Conservation (phyloP, 129 eudicot species). For the Lactuca sativa region DNA sequence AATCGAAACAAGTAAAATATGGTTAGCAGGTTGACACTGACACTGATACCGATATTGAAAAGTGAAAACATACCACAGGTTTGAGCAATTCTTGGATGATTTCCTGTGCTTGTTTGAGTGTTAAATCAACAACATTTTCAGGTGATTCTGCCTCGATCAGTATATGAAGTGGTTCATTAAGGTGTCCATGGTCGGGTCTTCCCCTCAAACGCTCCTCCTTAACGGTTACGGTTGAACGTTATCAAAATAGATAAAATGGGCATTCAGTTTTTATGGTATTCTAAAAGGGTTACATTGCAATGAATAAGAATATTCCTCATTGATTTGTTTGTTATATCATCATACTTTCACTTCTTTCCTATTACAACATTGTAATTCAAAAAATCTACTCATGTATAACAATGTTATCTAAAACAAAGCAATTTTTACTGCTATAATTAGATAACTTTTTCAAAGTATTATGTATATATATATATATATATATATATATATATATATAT, state of each 20-base stretch:
- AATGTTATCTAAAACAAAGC: no score
- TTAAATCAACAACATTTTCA: constrained; percentile 44
- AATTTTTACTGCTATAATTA: no score
- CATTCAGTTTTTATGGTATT: no score
- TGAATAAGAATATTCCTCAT: no score
- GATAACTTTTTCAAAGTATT: no score
- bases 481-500: no score
- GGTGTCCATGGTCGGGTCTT: constrained; percentile 59
- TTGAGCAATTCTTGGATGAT: constrained; percentile 57
- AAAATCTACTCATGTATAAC: no score
- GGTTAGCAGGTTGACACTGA: not conserved
- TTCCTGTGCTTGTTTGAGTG: constrained; percentile 52
- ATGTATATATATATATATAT: no score
- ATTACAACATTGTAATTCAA: no score
- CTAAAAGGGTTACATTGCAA: no score
- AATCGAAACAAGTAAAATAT: constrained; percentile 1
- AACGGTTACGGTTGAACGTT: not conserved
- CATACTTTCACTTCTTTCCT: no score
- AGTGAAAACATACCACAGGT: constrained; percentile 52
- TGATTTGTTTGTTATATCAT: no score
- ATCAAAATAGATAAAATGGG: not conserved
- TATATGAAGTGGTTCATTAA: constrained; percentile 66
- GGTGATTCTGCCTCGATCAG: constrained; percentile 66
- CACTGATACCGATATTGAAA: not conserved
- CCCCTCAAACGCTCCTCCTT: constrained; percentile 72